Evolutionary conservation across 441 rosid genomes (phyloP).

Genomic region (Melastoma candidum): DNA sequence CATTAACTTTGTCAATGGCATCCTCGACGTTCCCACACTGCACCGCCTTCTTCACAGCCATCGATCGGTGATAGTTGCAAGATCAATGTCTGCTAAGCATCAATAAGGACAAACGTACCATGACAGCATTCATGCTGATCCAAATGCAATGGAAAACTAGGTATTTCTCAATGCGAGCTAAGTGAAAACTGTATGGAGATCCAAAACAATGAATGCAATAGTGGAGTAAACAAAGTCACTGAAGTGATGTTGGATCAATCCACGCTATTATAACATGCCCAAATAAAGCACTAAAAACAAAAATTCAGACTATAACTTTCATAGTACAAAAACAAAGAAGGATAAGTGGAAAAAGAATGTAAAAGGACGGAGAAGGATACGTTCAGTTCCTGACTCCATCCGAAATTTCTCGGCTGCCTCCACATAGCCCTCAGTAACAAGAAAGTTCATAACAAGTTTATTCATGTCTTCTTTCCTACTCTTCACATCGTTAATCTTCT

Average conservation of each 20-base stretch:
- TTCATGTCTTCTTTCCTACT: conserved; percentile 93
- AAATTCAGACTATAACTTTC: too few species aligned
- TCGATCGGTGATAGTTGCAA: conserved; percentile 82
- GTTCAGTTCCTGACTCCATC: conserved; percentile 90
- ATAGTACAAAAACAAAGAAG: neutral
- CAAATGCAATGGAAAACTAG: too few species aligned
- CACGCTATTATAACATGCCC: too few species aligned
- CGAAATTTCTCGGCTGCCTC: conserved; percentile 92
- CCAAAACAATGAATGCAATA: too few species aligned
- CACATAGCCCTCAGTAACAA: conserved; percentile 89
- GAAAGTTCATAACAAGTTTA: conserved; percentile 91
- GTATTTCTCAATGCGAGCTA: too few species aligned
- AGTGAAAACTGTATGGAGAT: too few species aligned
- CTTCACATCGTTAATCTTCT: conserved; percentile 69
- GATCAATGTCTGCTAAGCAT: conserved; percentile 82
- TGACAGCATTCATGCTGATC: neutral
- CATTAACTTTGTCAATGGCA: conserved; percentile 93
- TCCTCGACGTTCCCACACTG: conserved; percentile 92
- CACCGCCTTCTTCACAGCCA: conserved; percentile 95
- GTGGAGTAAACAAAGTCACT: too few species aligned
- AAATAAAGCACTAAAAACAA: too few species aligned
- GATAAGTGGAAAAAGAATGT: neutral
- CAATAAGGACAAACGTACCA: conserved; percentile 31
- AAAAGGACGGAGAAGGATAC: conserved; percentile 42
- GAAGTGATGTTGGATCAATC: too few species aligned